Conservation (phyloP, 768 basidiomycete species). For the Candolleomyces efflorescens region DNA sequence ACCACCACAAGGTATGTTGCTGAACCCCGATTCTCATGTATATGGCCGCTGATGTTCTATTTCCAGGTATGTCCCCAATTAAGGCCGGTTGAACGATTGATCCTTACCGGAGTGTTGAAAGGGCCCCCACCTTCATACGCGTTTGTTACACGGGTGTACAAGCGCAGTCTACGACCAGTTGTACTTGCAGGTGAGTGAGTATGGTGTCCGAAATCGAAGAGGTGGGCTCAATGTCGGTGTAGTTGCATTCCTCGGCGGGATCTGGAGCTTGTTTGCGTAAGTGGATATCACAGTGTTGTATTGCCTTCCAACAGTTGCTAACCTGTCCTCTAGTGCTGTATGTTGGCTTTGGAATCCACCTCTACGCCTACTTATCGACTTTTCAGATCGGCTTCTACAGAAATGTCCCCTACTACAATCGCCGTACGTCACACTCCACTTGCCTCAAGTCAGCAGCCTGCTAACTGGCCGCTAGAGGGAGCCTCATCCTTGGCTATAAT, state of each 20-base stretch:
- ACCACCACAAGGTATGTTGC: conserved; percentile 34
- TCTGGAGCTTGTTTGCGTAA: conserved; percentile 66
- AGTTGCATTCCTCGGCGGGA: conserved; percentile 43
- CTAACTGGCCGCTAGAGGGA: conserved; percentile 23
- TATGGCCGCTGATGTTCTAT: not conserved
- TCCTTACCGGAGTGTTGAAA: conserved; percentile 13
- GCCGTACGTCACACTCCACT: conserved; percentile 34
- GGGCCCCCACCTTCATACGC: conserved; percentile 53
- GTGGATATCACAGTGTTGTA: conserved; percentile 27
- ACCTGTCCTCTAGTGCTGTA: conserved; percentile 24
- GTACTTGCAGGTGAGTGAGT: conserved; percentile 38
- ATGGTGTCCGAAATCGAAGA: not conserved
- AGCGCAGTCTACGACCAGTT: conserved; percentile 57
- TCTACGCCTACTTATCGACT: not conserved
- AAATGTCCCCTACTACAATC: conserved; percentile 41
- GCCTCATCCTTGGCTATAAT: conserved; percentile 45
- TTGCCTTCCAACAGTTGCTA: not conserved
- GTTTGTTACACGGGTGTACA: conserved; percentile 54
- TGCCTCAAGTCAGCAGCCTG: not conserved
- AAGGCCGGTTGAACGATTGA: not conserved
- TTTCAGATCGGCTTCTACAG: conserved; percentile 60
- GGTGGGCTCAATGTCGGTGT: not conserved
- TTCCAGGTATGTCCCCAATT: not conserved
- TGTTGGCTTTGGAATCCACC: conserved; percentile 11
- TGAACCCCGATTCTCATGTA: not conserved